These are phyloP conservation scores for Chaetoceros muelleri DNA, from an alignment of 108 stramenopile genomes.

Conservation along the genomic window DNA sequence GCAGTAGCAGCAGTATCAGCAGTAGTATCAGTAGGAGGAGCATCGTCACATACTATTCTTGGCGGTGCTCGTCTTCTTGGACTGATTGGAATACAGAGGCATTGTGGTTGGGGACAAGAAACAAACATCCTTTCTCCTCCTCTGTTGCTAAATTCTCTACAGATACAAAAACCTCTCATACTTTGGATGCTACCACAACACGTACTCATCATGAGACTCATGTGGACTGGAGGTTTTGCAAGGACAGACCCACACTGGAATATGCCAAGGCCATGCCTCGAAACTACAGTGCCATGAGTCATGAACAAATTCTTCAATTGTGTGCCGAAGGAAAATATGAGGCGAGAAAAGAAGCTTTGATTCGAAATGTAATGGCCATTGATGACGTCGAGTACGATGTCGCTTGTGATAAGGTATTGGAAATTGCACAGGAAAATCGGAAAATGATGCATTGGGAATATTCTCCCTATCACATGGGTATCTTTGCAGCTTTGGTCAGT, in stretches of 20 bases:
- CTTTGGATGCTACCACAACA: no score
- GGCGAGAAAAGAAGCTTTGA: conserved; percentile 40
- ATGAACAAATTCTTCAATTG: conserved; percentile 30
- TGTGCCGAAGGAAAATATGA: conserved; percentile 29
- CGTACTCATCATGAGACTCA: no score
- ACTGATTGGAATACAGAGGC: no score
- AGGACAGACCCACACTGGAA: conserved; percentile 14
- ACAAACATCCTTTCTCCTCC: no score
- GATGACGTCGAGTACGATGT: conserved; percentile 32
- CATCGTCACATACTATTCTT: no score
- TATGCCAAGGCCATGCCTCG: conserved; percentile 25
- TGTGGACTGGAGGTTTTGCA: background rate
- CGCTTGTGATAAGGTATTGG: conserved; percentile 21
- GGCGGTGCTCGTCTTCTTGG: no score
- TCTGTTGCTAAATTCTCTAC: no score
- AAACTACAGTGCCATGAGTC: conserved; percentile 35
- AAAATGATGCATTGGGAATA: conserved; percentile 33
- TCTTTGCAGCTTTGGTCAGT: conserved; percentile 30
- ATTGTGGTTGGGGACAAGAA: no score
- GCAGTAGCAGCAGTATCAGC: no score
- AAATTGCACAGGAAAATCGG: conserved; percentile 34
- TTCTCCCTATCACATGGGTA: conserved; percentile 64
- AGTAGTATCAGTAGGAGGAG: no score
- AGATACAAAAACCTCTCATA: no score
- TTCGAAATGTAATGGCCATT: conserved; percentile 47